Percentiles rank a stretch among this genome's conserved stretches.
phyloP scores from a whole-genome alignment of 2,329 filamentous ascomycete species.

The Emergomyces africanus region DNA sequence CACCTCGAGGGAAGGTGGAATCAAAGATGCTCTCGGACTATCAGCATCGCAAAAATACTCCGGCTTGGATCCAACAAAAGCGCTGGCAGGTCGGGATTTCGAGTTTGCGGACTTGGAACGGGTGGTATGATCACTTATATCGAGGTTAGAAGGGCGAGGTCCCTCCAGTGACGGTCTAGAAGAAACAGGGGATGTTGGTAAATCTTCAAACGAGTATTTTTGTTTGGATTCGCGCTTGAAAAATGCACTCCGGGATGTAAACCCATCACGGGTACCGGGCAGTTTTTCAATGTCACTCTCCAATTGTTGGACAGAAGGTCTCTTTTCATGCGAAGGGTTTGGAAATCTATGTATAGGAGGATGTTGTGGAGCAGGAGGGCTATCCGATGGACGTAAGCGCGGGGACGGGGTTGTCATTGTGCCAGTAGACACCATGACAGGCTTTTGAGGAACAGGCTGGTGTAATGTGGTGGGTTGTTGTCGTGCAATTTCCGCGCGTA shows the following conservation, averaged over 20 bases:
- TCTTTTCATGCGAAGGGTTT: slow-evolving; percentile 29
- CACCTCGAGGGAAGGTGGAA: slow-evolving; percentile 15
- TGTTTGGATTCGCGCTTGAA: slow-evolving; percentile 29
- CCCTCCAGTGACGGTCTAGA: slow-evolving; percentile 60
- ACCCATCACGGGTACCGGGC: slow-evolving; percentile 4
- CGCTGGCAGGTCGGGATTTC: slow-evolving; percentile 64
- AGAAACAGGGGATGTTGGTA: slow-evolving; percentile 43
- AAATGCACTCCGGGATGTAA: slow-evolving; percentile 1
- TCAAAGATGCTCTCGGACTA: slow-evolving; percentile 34
- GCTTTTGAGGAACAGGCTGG: slow-evolving; percentile 35
- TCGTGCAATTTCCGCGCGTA: slow-evolving; percentile 16
- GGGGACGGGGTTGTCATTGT: slow-evolving; percentile 59
- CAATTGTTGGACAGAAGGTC: slow-evolving; percentile 39
- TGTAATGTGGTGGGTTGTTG: slow-evolving; percentile 24
- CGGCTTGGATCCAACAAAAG: slow-evolving; percentile 68
- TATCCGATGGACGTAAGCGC: slow-evolving; percentile 24
- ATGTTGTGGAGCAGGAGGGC: slow-evolving; percentile 18
- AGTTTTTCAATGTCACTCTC: slow-evolving; percentile 9
- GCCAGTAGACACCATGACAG: slow-evolving; percentile 54
- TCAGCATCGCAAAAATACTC: slow-evolving; percentile 74
- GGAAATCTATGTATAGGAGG: slow-evolving; percentile 43
- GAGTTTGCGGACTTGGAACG: slow-evolving; percentile 52
- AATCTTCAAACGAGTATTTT: slow-evolving; percentile 34
- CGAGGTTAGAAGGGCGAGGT: slow-evolving; percentile 46
- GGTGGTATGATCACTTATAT: slow-evolving; percentile 45